Percentiles rank a stretch among this genome's conserved stretches.
Conservation (phyloP, 208 protist species). For the Lotmaria passim region DNA sequence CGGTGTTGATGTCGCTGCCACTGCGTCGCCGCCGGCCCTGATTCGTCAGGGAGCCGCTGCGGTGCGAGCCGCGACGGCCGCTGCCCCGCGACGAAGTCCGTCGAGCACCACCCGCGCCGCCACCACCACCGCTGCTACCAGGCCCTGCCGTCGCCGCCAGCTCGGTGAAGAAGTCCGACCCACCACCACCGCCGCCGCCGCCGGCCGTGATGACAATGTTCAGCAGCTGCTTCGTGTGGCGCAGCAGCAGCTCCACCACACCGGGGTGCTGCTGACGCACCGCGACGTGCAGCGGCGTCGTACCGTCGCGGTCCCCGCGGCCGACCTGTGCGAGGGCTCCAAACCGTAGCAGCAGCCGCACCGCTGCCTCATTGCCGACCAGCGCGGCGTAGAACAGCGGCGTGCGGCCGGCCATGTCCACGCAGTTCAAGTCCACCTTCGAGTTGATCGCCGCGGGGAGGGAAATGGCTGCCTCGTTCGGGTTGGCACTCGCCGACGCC, state of each 20-base stretch:
- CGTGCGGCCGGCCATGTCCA: constrained; percentile 77
- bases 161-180: constrained; percentile 21
- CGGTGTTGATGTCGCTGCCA: background rate
- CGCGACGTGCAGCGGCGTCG: constrained; percentile 79
- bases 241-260: constrained; percentile 65
- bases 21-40: background rate
- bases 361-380: constrained; percentile 63
- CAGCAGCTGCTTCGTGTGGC: constrained; percentile 38
- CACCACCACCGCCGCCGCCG: too few species aligned
- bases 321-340: constrained; percentile 31
- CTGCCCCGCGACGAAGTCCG: constrained; percentile 12
- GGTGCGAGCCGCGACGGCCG: constrained; percentile 18
- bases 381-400: constrained; percentile 84
- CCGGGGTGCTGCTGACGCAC: constrained; percentile 48
- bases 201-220: constrained; percentile 12
- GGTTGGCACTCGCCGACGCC: background rate
- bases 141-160: too few species aligned
- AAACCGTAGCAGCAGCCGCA: constrained; percentile 47
- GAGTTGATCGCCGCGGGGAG: background rate
- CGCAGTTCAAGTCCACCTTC: constrained; percentile 73
- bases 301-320: constrained; percentile 56
- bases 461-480: background rate
- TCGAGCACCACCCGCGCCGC: background rate
- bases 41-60: constrained; percentile 6
- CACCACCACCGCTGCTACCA: too few species aligned